Conservation (phyloP, 2,329 filamentous ascomycete genomes). For the Ceratocystis albifundus region DNA sequence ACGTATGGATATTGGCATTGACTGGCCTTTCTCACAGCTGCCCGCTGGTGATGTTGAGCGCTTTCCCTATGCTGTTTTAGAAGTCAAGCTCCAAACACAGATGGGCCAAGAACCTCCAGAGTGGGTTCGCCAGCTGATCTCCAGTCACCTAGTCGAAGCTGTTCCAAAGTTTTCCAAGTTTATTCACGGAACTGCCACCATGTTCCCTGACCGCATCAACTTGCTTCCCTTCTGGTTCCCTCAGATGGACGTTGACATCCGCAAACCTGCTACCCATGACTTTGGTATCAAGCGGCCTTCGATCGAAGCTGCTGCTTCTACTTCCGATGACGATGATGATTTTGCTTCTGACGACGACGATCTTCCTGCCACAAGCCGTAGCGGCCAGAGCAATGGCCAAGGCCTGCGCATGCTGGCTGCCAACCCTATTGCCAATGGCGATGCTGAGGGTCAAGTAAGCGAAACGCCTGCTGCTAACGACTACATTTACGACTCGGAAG, state of each 20-base stretch:
- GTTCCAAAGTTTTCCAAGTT: slow-evolving; percentile 99
- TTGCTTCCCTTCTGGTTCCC: slow-evolving; percentile 95
- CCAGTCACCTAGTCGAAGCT: slow-evolving; percentile 93
- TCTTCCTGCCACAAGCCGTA: background rate
- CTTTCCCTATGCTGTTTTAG: slow-evolving; percentile 91
- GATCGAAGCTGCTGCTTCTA: slow-evolving; percentile 46
- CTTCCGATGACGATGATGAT: slow-evolving; percentile 65
- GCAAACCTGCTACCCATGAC: slow-evolving; percentile 75
- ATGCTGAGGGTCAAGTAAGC: slow-evolving; percentile 74
- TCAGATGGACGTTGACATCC: slow-evolving; percentile 96
- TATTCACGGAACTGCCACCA: slow-evolving; percentile 80
- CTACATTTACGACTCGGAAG: slow-evolving; percentile 76
- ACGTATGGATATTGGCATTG: slow-evolving; percentile 92
- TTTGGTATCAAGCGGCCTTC: slow-evolving; percentile 81
- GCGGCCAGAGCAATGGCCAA: background rate
- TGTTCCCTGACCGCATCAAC: slow-evolving; percentile 80
- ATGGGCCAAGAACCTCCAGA: slow-evolving; percentile 87
- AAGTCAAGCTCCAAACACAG: slow-evolving; percentile 96
- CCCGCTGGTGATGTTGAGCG: slow-evolving; percentile 73
- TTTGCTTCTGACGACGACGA: slow-evolving; percentile 55
- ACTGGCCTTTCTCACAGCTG: slow-evolving; percentile 85
- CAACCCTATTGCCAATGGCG: slow-evolving; percentile 35
- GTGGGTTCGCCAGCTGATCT: slow-evolving; percentile 88
- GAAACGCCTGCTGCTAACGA: slow-evolving; percentile 49
- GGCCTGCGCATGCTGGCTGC: slow-evolving; percentile 22